Base-by-base conservation (phyloP, 306 rosid species). In the Sicyos edulis region DNA sequence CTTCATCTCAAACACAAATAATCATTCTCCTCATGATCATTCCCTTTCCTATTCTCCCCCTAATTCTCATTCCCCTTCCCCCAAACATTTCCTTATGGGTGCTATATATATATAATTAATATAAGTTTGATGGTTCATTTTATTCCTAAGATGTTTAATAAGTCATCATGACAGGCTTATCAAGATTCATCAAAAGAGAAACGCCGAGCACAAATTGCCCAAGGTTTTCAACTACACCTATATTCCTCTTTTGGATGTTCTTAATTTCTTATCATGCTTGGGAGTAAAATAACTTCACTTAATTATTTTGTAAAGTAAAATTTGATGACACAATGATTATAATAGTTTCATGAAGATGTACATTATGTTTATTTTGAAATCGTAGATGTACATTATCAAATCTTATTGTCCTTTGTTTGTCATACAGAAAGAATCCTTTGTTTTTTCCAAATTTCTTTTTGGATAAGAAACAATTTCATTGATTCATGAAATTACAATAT, bases 111-210 rank as follows among this genome's bases (percentile, higher is more conserved):
- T n/a, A n/a, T n/a, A n/a, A n/a, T 32, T 32, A 4, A 32, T 32
- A 32, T 32, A 32, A 32, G 4, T 32, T 32, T 32, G 54, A 66
- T 66, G 53, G 6, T 12, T n/a, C 10, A 53, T 40, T 5, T 77
- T 53, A 73, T 74, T 19, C 70, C 65, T 29, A 60, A 24, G 44
- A 66, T 40, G 78, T 73, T 42, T 57, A 74, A 81, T 64, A 64
- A 80, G 47, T 70, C 22, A 45, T 78, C 6, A 73, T 78, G 78
- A 75, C 87, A 93, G 99, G 97, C 97, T 75, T 91, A 95, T 80
- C 97, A 86, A 87, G 97, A 95, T 8, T 91, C 99, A 62, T 86
- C 99, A 15, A 95, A 95, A 78, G 99, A 95, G 85, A 95, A 81
- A 78, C 91, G 96, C 10, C 99, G 99, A 73, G 84, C 88, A 0